Percentiles rank a stretch among this genome's conserved stretches.
These are phyloP conservation scores for Colletotrichum sp. DNA, from an alignment of 2,329 filamentous ascomycete genomes.

Conservation along the genomic window DNA sequence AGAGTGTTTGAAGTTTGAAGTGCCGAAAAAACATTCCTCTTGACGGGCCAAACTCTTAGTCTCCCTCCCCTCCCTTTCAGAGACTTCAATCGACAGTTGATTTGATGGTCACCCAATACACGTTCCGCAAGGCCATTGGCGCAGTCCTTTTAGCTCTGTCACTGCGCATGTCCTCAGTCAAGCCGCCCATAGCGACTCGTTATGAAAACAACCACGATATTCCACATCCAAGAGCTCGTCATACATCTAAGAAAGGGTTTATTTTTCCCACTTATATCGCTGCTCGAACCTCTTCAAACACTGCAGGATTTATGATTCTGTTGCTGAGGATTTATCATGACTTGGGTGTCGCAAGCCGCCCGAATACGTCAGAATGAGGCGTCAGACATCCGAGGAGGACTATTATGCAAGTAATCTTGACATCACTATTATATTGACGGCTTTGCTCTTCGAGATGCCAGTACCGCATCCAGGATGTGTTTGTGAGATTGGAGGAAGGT, in stretches of 20 bases:
- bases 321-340: not conserved
- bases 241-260: not conserved
- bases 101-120: not conserved
- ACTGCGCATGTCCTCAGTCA: not conserved
- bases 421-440: not conserved
- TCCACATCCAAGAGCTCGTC: not conserved
- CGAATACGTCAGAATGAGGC: not conserved
- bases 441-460: not conserved
- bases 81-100: not conserved
- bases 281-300: not conserved
- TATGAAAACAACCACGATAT: not conserved
- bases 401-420: not conserved
- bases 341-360: not conserved
- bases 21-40: rapidly evolving
- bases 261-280: not conserved
- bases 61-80: no score
- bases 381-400: not conserved
- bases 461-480: not conserved
- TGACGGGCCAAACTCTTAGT: no score
- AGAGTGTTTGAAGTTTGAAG: not conserved
- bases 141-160: not conserved
- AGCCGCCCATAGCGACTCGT: not conserved
- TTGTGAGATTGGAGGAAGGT: not conserved
- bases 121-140: not conserved
- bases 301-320: rapidly evolving